These are phyloP conservation scores for Erigeron philadelphicus DNA, from an alignment of 140 eudicot species.

Conservation along the genomic window DNA sequence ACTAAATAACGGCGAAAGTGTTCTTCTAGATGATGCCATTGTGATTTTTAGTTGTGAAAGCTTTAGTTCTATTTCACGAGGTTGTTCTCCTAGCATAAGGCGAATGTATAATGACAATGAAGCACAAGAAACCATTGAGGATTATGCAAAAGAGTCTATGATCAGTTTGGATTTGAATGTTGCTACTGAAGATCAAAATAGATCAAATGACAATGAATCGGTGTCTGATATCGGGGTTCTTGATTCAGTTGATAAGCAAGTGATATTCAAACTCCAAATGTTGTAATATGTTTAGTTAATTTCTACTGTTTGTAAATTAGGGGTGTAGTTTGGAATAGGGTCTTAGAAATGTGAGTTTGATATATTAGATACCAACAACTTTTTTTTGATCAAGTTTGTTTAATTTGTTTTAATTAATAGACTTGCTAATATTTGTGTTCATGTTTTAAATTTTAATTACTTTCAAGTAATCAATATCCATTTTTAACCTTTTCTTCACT, in stretches of 20 bases:
- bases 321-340: constrained; percentile 34
- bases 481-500: constrained; percentile 2
- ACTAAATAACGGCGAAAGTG: constrained; percentile 29
- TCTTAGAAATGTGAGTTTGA: constrained; percentile 28
- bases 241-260: constrained; percentile 60
- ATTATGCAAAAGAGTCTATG: constrained; percentile 22
- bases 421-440: constrained; percentile 21
- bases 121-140: constrained; percentile 23
- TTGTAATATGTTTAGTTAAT: constrained; percentile 17
- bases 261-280: constrained; percentile 47
- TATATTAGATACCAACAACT: constrained; percentile 27
- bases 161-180: constrained; percentile 61
- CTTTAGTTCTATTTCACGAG: constrained; percentile 43
- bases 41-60: constrained; percentile 61
- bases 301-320: constrained; percentile 34
- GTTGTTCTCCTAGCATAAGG: constrained; percentile 46
- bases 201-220: constrained; percentile 27
- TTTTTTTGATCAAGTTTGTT: constrained; percentile 8
- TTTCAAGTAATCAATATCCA: background rate
- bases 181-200: constrained; percentile 32
- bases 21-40: constrained; percentile 54
- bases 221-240: constrained; percentile 44
- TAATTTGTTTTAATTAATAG: constrained; percentile 24
- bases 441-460: constrained; percentile 20
- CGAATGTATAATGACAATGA: constrained; percentile 3